Conservation (phyloP, 495 filamentous ascomycete species). For the Cercophora scortea region DNA sequence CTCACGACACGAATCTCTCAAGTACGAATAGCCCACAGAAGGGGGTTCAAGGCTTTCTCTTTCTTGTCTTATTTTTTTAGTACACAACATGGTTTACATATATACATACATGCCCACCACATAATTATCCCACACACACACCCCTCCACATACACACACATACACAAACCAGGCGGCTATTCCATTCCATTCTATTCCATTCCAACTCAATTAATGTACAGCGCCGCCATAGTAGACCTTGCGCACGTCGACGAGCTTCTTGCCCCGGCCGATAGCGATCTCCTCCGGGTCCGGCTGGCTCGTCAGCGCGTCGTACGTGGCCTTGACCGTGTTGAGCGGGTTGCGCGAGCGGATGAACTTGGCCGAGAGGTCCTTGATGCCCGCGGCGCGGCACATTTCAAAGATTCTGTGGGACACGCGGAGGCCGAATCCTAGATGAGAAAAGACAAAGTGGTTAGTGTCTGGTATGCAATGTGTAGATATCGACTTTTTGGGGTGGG, state of each 20-base stretch:
- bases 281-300: conserved; percentile 81
- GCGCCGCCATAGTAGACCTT: conserved; percentile 94
- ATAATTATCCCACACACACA: neutral
- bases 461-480: neutral
- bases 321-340: conserved; percentile 95
- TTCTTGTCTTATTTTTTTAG: too few species aligned
- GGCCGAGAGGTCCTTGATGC: conserved; percentile 79
- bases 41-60: too few species aligned
- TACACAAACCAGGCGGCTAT: too few species aligned
- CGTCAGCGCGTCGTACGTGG: conserved; percentile 70
- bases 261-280: conserved; percentile 76
- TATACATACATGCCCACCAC: neutral
- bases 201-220: conserved; percentile 36
- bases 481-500: too few species aligned
- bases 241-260: conserved; percentile 90
- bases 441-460: too few species aligned
- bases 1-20: too few species aligned
- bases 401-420: conserved; percentile 85
- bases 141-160: neutral
- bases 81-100: neutral
- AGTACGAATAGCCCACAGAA: too few species aligned
- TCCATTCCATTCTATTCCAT: neutral
- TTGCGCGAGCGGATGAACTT: conserved; percentile 72
- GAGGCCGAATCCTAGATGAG: conserved; percentile 60
- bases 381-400: conserved; percentile 77